Conservation (phyloP, 805 yeast species). For the Starmerella ratchasimensis region DNA sequence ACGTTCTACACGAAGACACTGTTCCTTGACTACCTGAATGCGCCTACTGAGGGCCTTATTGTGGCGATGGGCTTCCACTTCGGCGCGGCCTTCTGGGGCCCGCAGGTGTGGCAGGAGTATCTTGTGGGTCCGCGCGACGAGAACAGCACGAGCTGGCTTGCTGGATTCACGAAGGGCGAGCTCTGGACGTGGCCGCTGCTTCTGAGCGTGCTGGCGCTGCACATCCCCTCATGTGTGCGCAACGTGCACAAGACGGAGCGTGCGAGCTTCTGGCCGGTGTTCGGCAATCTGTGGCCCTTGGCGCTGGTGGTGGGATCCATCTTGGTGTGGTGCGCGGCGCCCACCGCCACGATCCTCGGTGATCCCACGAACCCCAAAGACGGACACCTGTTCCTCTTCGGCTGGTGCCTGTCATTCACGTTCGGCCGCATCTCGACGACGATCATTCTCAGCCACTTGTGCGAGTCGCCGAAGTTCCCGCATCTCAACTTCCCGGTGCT, state of each 20-base stretch:
- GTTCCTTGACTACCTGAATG: constrained; percentile 69
- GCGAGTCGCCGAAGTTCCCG: constrained; percentile 63
- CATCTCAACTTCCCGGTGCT: constrained; percentile 52
- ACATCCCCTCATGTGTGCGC: constrained; percentile 53
- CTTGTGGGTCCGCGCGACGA: constrained; percentile 2
- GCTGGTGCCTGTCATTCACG: constrained; percentile 63
- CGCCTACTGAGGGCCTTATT: constrained; percentile 91
- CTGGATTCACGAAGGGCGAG: constrained; percentile 9
- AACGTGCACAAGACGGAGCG: constrained; percentile 23
- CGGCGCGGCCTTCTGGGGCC: constrained; percentile 54
- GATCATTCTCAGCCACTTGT: constrained; percentile 68
- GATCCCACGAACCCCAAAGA: constrained; percentile 9
- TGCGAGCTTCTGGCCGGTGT: constrained; percentile 23
- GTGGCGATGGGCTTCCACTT: constrained; percentile 45
- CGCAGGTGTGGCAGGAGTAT: constrained; percentile 9
- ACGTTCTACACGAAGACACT: constrained; percentile 81
- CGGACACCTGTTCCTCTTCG: constrained; percentile 51
- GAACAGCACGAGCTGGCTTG: constrained; percentile 8
- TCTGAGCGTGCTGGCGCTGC: constrained; percentile 35
- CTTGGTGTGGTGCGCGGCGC: constrained; percentile 32
- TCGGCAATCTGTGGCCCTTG: constrained; percentile 48
- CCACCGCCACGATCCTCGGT: constrained; percentile 36
- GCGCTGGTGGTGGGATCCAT: constrained; percentile 39
- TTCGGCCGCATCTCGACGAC: constrained; percentile 65
- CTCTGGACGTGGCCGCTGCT: constrained; percentile 24